These are phyloP conservation scores for Fusarium azukiicola DNA, from an alignment of 2,329 filamentous ascomycete species.

Conservation along the genomic window DNA sequence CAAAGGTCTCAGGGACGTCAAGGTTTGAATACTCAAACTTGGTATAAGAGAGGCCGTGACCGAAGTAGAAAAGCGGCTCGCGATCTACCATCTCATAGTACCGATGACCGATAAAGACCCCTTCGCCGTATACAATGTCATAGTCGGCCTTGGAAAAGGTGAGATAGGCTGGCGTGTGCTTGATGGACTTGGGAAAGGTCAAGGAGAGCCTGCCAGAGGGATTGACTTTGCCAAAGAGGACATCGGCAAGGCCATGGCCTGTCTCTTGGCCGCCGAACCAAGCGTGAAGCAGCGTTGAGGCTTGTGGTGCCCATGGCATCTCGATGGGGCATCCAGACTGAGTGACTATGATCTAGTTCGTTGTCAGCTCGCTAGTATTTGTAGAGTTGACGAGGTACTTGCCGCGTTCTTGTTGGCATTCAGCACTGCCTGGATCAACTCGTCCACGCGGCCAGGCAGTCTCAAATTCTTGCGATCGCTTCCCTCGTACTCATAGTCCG, in stretches of 20 bases:
- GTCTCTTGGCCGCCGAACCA: conserved; percentile 55
- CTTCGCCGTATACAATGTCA: conserved; percentile 85
- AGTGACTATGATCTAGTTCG: conserved; percentile 40
- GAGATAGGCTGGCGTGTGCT: conserved; percentile 85
- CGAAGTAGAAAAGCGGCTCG: conserved; percentile 82
- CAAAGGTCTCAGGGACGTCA: conserved; percentile 24
- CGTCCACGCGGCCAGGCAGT: conserved; percentile 79
- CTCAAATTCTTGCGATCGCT: conserved; percentile 86
- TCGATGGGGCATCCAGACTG: conserved; percentile 73
- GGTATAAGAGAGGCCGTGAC: conserved; percentile 86
- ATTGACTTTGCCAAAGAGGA: conserved; percentile 50
- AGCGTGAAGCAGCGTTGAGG: conserved; percentile 60
- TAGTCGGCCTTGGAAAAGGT: conserved; percentile 84
- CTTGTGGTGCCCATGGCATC: conserved; percentile 56
- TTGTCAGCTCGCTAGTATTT: neutral
- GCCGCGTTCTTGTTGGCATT: conserved; percentile 78
- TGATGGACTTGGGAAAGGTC: conserved; percentile 80
- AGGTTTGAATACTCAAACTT: conserved; percentile 75
- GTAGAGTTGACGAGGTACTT: conserved; percentile 60
- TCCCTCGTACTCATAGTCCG: conserved; percentile 67
- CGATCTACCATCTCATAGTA: conserved; percentile 78
- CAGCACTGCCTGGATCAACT: conserved; percentile 76
- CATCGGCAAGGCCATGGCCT: conserved; percentile 53
- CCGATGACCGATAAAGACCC: conserved; percentile 86
- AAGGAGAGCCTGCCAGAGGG: conserved; percentile 80